Evolutionary conservation across 257 asterid genomes (phyloP).

Genomic region (Solanum boliviense): DNA sequence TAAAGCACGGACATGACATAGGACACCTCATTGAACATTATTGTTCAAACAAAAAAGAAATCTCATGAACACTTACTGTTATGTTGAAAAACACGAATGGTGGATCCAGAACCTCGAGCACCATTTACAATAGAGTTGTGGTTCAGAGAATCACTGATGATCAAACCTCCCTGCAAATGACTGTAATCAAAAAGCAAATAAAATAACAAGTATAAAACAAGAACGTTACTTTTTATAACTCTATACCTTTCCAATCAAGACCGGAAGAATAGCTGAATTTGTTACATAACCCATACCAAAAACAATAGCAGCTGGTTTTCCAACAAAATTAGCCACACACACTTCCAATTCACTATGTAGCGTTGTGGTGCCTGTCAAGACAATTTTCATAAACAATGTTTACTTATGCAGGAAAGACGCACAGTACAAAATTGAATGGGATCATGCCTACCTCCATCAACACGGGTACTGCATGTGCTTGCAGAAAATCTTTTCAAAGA

Average conservation of each 20-base stretch:
- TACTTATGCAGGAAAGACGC: neutral
- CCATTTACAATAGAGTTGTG: conserved; percentile 96
- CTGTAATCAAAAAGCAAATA: neutral
- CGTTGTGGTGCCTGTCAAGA: conserved; percentile 53
- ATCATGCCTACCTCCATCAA: conserved; percentile 69
- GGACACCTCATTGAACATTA: neutral
- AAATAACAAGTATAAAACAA: neutral
- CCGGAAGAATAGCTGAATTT: conserved; percentile 89
- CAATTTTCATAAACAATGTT: neutral
- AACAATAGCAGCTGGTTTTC: conserved; percentile 87
- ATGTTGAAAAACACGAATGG: conserved; percentile 86
- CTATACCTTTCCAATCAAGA: conserved; percentile 65
- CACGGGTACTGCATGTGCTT: conserved; percentile 88
- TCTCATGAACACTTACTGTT: conserved; percentile 45
- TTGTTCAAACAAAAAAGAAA: neutral
- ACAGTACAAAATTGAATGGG: neutral
- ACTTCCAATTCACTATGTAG: conserved; percentile 76
- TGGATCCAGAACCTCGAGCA: conserved; percentile 96
- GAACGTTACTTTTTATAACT: neutral
- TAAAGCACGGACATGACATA: neutral
- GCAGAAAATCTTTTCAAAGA: conserved; percentile 63
- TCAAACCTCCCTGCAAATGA: conserved; percentile 68
- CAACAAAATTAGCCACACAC: conserved; percentile 82
- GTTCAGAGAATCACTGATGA: conserved; percentile 87
- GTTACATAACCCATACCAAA: conserved; percentile 97